These are phyloP conservation scores for Kalanchoe fedtschenkoi DNA, from an alignment of 164 flowering plant genomes.

Conservation along the genomic window DNA sequence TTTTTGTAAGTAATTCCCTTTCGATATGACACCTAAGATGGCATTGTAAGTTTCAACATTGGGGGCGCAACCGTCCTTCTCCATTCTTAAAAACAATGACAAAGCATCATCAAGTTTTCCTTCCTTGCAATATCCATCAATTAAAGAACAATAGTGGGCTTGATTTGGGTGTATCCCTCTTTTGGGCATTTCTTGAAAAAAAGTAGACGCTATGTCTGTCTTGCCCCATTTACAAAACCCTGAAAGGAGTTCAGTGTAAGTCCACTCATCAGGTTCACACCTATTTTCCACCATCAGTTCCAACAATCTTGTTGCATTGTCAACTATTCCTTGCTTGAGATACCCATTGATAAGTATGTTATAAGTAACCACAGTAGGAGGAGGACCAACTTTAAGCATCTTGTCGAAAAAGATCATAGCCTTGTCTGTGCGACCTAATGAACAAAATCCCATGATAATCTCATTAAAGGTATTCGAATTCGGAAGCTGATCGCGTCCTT, in stretches of 20 bases:
- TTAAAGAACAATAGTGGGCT: constrained; percentile 45
- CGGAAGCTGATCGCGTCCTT: constrained; percentile 20
- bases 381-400: constrained; percentile 59
- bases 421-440: constrained; percentile 27
- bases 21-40: constrained; percentile 46
- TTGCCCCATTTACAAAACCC: constrained; percentile 57
- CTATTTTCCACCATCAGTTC: constrained; percentile 58
- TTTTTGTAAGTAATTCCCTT: constrained; percentile 31
- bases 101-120: constrained; percentile 47
- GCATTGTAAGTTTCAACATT: constrained; percentile 55
- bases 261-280: constrained; percentile 65
- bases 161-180: constrained; percentile 43
- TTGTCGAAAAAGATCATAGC: constrained; percentile 53
- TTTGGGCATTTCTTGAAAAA: constrained; percentile 42
- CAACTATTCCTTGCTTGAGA: constrained; percentile 29
- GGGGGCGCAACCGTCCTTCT: constrained; percentile 31
- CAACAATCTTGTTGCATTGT: constrained; percentile 52
- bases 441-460: constrained; percentile 44
- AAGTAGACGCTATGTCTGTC: constrained; percentile 32
- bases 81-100: constrained; percentile 44
- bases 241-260: constrained; percentile 56
- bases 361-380: constrained; percentile 54
- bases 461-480: constrained; percentile 54
- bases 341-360: constrained; percentile 65
- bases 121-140: constrained; percentile 62